A percentile compares a stretch with the other conserved stretches of the same genome.
phyloP scores from a whole-genome alignment of 441 rosid genomes.

The Metrosideros polymorpha region DNA sequence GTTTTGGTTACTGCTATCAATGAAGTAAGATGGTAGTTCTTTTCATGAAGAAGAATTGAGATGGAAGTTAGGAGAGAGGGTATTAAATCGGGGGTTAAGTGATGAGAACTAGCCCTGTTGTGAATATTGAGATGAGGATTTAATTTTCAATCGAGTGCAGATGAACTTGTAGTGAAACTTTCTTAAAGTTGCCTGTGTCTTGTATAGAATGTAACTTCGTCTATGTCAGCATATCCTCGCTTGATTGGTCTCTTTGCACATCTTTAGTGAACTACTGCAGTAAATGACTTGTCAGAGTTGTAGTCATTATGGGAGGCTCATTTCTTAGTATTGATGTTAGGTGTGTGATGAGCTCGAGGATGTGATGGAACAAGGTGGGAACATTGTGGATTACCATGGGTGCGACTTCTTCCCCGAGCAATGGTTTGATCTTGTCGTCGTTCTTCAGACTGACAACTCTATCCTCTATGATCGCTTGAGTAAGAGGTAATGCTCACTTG shows the following conservation, averaged over 20 bases:
- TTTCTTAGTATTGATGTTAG: slow-evolving; percentile 9
- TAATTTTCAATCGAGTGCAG: neutral
- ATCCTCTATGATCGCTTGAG: slow-evolving; percentile 69
- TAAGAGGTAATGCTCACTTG: slow-evolving; percentile 39
- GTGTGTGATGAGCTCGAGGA: slow-evolving; percentile 93
- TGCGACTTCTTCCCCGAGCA: slow-evolving; percentile 86
- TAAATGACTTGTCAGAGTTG: neutral
- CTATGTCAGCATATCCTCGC: neutral
- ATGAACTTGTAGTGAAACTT: neutral
- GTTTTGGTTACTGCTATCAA: neutral
- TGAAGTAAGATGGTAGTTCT: neutral
- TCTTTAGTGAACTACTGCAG: neutral
- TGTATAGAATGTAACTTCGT: neutral
- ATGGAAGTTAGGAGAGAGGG: neutral
- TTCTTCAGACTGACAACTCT: slow-evolving; percentile 77
- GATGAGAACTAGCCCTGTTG: neutral
- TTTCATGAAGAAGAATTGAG: neutral
- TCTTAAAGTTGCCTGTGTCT: neutral
- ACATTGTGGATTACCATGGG: slow-evolving; percentile 85
- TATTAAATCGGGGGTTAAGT: neutral
- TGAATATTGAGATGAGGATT: neutral
- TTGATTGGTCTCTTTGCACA: neutral
- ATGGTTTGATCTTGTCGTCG: slow-evolving; percentile 84
- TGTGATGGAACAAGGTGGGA: slow-evolving; percentile 78
- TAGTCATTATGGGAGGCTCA: neutral